Evolutionary conservation across 2,329 filamentous ascomycete species (phyloP).

Genomic region (Sporothrix schenckii): DNA sequence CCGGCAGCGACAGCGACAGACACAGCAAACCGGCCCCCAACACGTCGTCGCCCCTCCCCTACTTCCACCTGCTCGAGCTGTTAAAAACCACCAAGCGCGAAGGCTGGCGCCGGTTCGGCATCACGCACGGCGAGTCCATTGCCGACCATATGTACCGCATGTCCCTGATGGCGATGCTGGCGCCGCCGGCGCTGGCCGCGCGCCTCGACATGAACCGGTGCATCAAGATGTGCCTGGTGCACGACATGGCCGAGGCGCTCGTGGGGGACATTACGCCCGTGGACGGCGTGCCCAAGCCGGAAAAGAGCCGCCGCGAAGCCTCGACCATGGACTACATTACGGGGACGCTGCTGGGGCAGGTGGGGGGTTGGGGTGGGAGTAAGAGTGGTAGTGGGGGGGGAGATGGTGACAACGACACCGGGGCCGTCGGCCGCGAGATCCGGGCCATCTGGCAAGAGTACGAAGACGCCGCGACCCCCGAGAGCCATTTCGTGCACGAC

Average conservation of each 20-base stretch:
- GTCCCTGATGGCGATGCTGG: conserved; percentile 93
- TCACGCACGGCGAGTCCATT: conserved; percentile 81
- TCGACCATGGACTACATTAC: conserved; percentile 92
- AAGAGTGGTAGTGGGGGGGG: conserved; percentile 50
- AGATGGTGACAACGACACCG: not conserved
- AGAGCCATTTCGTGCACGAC: conserved; percentile 91
- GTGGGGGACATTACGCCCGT: conserved; percentile 97
- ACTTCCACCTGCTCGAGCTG: conserved; percentile 92
- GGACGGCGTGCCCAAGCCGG: conserved; percentile 78
- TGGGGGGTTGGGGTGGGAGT: conserved; percentile 55
- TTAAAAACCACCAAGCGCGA: conserved; percentile 96
- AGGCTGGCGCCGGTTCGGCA: conserved; percentile 89
- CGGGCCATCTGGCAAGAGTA: conserved; percentile 91
- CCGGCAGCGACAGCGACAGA: conserved; percentile 38
- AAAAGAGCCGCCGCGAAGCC: conserved; percentile 86
- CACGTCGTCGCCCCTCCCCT: conserved; percentile 76
- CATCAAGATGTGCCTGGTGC: conserved; percentile 92
- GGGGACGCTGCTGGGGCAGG: conserved; percentile 68
- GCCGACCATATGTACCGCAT: conserved; percentile 99
- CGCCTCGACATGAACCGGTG: conserved; percentile 79
- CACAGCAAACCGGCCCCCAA: conserved; percentile 57
- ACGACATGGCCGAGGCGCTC: conserved; percentile 95
- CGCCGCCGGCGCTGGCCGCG: conserved; percentile 71
- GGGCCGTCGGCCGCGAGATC: conserved; percentile 66
- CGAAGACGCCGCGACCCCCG: conserved; percentile 80